phyloP scores from a whole-genome alignment of 1,139 yeast genomes.

The Pneumocystis wakefieldiae region DNA sequence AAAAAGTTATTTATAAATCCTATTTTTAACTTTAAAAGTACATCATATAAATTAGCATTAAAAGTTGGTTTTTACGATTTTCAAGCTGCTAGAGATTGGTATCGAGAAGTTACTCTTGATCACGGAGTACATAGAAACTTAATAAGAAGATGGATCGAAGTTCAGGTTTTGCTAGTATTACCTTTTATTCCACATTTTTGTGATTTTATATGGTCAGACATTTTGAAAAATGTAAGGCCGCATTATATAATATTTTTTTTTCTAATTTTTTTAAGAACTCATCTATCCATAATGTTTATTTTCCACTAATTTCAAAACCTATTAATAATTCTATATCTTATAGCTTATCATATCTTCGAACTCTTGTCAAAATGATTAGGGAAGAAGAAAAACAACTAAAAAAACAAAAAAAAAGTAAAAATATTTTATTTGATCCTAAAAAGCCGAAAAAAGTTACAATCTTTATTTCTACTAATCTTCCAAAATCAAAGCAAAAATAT shows the following conservation, averaged over 20 bases:
- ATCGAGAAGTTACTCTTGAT: slow-evolving; percentile 58
- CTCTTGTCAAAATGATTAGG: neutral
- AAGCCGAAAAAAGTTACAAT: slow-evolving; percentile 61
- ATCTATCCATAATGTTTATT: slow-evolving; percentile 56
- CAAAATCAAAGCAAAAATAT: slow-evolving; percentile 89
- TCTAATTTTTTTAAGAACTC: slow-evolving; percentile 21
- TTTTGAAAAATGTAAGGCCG: slow-evolving; percentile 35
- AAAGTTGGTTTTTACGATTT: slow-evolving; percentile 84
- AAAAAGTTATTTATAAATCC: neutral
- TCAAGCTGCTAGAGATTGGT: slow-evolving; percentile 90
- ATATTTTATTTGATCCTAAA: slow-evolving; percentile 54
- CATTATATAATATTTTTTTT: neutral
- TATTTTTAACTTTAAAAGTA: slow-evolving; percentile 18
- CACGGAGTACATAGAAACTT: slow-evolving; percentile 69
- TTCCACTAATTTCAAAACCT: slow-evolving; percentile 62
- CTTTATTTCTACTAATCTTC: slow-evolving; percentile 68
- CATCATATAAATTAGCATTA: slow-evolving; percentile 78
- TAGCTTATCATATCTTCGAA: neutral
- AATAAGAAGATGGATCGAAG: slow-evolving; percentile 65
- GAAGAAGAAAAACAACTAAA: slow-evolving; percentile 60
- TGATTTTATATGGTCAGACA: slow-evolving; percentile 75
- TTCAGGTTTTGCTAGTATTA: slow-evolving; percentile 67
- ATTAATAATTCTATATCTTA: slow-evolving; percentile 30
- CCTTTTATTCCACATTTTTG: slow-evolving; percentile 96
- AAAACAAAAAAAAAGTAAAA: slow-evolving; percentile 77